phyloP scores from a whole-genome alignment of 345 rosid species.

The Sonneratia alba region DNA sequence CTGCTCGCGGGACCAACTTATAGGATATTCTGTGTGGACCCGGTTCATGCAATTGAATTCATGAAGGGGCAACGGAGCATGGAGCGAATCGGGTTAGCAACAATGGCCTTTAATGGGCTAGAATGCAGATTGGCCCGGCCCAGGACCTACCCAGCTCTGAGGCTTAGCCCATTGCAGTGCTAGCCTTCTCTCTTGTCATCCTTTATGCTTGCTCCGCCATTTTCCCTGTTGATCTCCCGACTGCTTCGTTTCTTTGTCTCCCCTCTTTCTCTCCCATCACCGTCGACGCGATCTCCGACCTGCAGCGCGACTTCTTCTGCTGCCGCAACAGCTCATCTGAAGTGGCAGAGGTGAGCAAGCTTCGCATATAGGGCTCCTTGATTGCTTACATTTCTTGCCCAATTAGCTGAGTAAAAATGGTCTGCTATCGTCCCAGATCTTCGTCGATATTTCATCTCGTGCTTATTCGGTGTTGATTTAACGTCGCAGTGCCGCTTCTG shows the following conservation, averaged over 20 bases:
- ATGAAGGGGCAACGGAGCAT: no score
- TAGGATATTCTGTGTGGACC: not conserved
- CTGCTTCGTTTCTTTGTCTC: not conserved
- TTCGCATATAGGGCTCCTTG: not conserved
- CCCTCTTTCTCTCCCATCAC: not conserved
- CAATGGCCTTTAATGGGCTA: not conserved
- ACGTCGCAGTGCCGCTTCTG: not conserved
- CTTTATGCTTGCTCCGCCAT: not conserved
- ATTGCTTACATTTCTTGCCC: not conserved
- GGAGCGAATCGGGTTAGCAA: not conserved
- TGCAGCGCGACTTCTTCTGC: not conserved
- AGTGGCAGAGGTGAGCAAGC: not conserved
- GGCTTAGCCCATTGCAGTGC: not conserved
- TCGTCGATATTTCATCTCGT: not conserved
- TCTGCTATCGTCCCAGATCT: not conserved
- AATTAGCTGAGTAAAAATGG: not conserved
- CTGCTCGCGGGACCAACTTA: no score
- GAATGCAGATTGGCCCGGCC: not conserved
- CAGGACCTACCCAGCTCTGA: not conserved
- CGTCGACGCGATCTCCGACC: constrained; percentile 1
- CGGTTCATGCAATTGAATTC: not conserved
- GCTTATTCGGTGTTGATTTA: not conserved
- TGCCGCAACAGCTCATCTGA: not conserved
- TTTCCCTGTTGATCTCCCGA: not conserved
- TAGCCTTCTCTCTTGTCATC: not conserved